phyloP scores from a whole-genome alignment of 306 rosid genomes.

The Rubus idaeus region DNA sequence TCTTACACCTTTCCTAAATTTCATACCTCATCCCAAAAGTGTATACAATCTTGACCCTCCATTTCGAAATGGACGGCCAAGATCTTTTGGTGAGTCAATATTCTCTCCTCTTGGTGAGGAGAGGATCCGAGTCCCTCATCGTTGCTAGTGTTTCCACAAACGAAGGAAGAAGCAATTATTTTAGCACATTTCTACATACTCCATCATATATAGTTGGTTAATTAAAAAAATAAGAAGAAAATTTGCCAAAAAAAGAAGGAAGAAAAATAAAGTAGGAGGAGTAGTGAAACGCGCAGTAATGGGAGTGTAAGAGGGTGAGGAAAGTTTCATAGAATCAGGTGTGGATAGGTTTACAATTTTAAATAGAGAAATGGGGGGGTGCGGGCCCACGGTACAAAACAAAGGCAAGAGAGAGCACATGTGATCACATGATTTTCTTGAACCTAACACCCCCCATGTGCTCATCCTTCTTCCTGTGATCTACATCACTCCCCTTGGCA shows the following conservation, averaged over 20 bases:
- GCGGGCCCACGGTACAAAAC: slow-evolving; percentile 39
- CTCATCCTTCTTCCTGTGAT: slow-evolving; percentile 51
- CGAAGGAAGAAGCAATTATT: too few species aligned
- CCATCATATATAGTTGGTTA: too few species aligned
- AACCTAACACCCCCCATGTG: slow-evolving; percentile 95
- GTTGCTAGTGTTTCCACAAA: too few species aligned
- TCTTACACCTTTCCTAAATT: too few species aligned
- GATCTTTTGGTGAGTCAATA: too few species aligned
- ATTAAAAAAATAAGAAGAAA: too few species aligned
- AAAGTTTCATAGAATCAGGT: neutral
- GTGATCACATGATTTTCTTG: slow-evolving; percentile 95
- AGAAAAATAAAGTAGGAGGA: neutral
- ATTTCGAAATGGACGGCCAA: too few species aligned
- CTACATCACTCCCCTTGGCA: slow-evolving; percentile 54
- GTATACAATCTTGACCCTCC: too few species aligned
- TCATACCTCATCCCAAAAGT: too few species aligned
- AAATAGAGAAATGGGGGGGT: neutral
- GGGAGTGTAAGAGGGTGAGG: neutral
- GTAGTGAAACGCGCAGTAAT: neutral
- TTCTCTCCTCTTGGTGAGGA: too few species aligned
- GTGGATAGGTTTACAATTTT: slow-evolving; percentile 15
- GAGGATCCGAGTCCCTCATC: too few species aligned
- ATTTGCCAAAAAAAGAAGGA: neutral
- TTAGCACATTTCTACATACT: too few species aligned
- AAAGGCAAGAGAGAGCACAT: slow-evolving; percentile 54